Evolutionary conservation across 2,329 filamentous ascomycete species (phyloP).

Genomic region (Fusarium staphyleae): DNA sequence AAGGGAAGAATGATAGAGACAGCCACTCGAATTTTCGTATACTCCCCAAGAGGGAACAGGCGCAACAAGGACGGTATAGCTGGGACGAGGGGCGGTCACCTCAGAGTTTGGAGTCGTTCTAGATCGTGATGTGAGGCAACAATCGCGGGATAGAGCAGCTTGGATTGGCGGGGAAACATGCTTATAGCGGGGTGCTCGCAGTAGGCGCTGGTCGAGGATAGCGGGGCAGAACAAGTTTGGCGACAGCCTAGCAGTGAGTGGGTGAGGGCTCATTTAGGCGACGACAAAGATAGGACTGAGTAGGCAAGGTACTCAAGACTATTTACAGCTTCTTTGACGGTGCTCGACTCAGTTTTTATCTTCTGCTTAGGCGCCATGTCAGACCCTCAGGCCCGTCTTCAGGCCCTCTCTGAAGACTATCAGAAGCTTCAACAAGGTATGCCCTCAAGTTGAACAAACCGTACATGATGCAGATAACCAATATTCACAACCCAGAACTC

Average conservation of each 20-base stretch:
- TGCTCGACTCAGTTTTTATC: not conserved
- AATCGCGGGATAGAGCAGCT: slow-evolving; percentile 26
- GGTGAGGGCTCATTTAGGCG: slow-evolving; percentile 21
- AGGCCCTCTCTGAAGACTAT: slow-evolving; percentile 85
- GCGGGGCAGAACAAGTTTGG: slow-evolving; percentile 40
- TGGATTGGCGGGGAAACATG: slow-evolving; percentile 52
- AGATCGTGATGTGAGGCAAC: slow-evolving; percentile 34
- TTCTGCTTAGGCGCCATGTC: slow-evolving; percentile 59
- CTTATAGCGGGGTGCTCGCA: slow-evolving; percentile 44
- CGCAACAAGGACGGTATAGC: slow-evolving; percentile 1
- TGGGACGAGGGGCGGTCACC: slow-evolving; percentile 1
- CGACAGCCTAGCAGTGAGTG: slow-evolving; percentile 7
- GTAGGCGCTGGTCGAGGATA: slow-evolving; percentile 20
- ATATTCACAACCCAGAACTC: slow-evolving; percentile 67
- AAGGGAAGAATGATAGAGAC: not conserved
- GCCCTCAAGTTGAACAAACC: not conserved
- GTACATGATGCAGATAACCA: slow-evolving; percentile 3
- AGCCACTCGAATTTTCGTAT: slow-evolving; percentile 2
- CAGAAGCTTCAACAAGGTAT: slow-evolving; percentile 84
- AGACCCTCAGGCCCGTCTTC: slow-evolving; percentile 77
- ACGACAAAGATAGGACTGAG: slow-evolving; percentile 8
- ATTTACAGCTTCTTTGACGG: not conserved
- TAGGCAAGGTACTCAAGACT: not conserved
- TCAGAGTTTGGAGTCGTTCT: slow-evolving; percentile 11
- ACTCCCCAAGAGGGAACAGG: slow-evolving; percentile 10